Evolutionary conservation across 495 filamentous ascomycete genomes (phyloP).

Genomic region (Xylaria telfairii): DNA sequence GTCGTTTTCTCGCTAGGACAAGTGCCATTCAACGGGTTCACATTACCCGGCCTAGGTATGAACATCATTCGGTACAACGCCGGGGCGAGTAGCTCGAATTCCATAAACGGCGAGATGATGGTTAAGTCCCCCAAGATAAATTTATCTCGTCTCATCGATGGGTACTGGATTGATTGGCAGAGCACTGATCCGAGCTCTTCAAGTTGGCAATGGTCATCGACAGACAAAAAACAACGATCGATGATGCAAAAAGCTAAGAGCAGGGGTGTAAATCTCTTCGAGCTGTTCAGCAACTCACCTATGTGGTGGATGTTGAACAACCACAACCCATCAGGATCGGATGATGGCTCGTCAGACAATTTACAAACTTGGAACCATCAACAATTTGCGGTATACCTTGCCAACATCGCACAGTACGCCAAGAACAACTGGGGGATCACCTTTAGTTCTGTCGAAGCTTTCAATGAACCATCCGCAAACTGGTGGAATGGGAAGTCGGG

Average conservation of each 20-base stretch:
- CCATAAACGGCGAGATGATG: constrained; percentile 42
- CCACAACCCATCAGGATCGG: constrained; percentile 46
- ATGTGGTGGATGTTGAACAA: constrained; percentile 52
- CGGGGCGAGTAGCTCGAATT: constrained; percentile 44
- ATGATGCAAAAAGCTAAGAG: constrained; percentile 44
- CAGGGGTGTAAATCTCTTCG: constrained; percentile 42
- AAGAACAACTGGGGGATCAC: constrained; percentile 41
- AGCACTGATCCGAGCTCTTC: constrained; percentile 33
- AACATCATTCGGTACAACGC: constrained; percentile 50
- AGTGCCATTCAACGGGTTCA: constrained; percentile 29
- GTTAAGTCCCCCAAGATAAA: constrained; percentile 43
- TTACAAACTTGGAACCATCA: constrained; percentile 48
- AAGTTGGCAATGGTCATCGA: constrained; percentile 45
- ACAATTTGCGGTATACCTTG: constrained; percentile 46
- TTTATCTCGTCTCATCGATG: constrained; percentile 43
- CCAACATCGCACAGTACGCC: constrained; percentile 47
- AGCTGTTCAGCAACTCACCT: constrained; percentile 50
- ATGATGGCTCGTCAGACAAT: constrained; percentile 40
- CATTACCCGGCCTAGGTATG: constrained; percentile 45
- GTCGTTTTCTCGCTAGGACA: constrained; percentile 43
- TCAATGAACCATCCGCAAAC: constrained; percentile 45
- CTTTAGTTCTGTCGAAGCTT: constrained; percentile 44
- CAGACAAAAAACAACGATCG: constrained; percentile 38
- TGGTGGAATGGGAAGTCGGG: constrained; percentile 47
- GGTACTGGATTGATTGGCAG: constrained; percentile 46